Percentiles rank a stretch among this genome's conserved stretches.
These are phyloP conservation scores for Colletotrichum sansevieriae DNA, from an alignment of 2,329 filamentous ascomycete species.

Conservation along the genomic window DNA sequence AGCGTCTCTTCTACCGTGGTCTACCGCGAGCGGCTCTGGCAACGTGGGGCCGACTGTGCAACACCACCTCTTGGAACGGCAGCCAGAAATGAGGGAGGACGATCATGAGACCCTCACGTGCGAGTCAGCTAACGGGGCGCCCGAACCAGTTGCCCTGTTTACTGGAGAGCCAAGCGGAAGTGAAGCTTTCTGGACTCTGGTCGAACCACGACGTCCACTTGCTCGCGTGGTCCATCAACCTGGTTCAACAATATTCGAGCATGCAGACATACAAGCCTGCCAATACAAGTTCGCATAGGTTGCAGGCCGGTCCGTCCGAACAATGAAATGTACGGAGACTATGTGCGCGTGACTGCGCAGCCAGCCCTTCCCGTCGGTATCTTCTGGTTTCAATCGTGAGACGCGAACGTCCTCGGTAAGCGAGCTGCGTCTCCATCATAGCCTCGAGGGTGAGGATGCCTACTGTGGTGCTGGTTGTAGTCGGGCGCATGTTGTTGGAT, in stretches of 20 bases:
- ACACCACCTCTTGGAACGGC: conserved; percentile 9
- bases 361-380: no score
- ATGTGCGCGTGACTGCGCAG: no score
- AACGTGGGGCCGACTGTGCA: conserved; percentile 23
- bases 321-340: no score
- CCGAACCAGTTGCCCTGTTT: conserved; percentile 4
- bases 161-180: not conserved
- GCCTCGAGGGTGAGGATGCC: no score
- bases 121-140: conserved; percentile 33
- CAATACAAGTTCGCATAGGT: not conserved
- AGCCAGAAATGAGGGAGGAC: conserved; percentile 20
- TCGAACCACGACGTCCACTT: not conserved
- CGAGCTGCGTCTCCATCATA: no score
- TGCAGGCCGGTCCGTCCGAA: no score
- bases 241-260: not conserved
- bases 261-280: not conserved
- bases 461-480: no score
- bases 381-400: no score
- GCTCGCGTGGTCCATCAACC: conserved; percentile 7
- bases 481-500: no score
- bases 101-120: conserved; percentile 35
- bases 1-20: not conserved
- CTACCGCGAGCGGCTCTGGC: not conserved
- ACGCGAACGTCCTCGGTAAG: no score
- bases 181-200: not conserved